These are phyloP conservation scores for Fusarium coicis DNA, from an alignment of 2,329 filamentous ascomycete genomes.

Conservation along the genomic window DNA sequence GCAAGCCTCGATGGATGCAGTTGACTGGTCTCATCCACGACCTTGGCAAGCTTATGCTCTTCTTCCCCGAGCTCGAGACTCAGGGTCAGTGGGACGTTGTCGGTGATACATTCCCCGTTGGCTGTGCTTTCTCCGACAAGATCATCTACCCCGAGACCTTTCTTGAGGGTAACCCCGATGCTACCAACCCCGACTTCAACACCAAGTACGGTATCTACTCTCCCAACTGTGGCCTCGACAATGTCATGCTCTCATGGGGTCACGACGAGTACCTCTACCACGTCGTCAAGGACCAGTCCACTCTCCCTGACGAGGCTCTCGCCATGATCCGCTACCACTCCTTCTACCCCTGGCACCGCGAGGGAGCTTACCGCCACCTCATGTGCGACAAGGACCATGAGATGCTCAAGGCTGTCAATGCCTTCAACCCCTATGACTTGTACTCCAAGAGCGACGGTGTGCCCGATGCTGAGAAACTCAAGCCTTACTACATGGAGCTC, in stretches of 20 bases:
- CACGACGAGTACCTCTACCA: slow-evolving; percentile 91
- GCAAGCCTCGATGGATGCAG: slow-evolving; percentile 86
- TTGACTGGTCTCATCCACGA: slow-evolving; percentile 82
- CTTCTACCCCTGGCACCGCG: slow-evolving; percentile 91
- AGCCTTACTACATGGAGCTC: slow-evolving; percentile 61
- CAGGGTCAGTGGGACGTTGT: slow-evolving; percentile 94
- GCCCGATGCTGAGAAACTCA: slow-evolving; percentile 79
- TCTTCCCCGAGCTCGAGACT: slow-evolving; percentile 73
- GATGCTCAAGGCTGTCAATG: slow-evolving; percentile 83
- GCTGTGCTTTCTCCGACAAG: slow-evolving; percentile 76
- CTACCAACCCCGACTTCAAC: slow-evolving; percentile 75
- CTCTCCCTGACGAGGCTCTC: slow-evolving; percentile 81
- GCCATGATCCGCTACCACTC: slow-evolving; percentile 95
- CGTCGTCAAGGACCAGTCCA: slow-evolving; percentile 84
- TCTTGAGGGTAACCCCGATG: slow-evolving; percentile 76
- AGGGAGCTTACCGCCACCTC: slow-evolving; percentile 81
- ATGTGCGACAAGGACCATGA: slow-evolving; percentile 85
- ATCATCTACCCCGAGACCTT: slow-evolving; percentile 89
- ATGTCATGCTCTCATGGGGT: slow-evolving; percentile 90
- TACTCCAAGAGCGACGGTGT: slow-evolving; percentile 92
- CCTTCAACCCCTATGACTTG: slow-evolving; percentile 91
- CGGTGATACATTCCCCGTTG: slow-evolving; percentile 84
- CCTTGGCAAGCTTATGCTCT: slow-evolving; percentile 82
- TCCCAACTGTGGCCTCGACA: slow-evolving; percentile 83
- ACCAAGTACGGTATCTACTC: slow-evolving; percentile 84